Base-by-base conservation (phyloP, 1,284 basidiomycete genomes). In the Singerocomus rubriflavus region DNA sequence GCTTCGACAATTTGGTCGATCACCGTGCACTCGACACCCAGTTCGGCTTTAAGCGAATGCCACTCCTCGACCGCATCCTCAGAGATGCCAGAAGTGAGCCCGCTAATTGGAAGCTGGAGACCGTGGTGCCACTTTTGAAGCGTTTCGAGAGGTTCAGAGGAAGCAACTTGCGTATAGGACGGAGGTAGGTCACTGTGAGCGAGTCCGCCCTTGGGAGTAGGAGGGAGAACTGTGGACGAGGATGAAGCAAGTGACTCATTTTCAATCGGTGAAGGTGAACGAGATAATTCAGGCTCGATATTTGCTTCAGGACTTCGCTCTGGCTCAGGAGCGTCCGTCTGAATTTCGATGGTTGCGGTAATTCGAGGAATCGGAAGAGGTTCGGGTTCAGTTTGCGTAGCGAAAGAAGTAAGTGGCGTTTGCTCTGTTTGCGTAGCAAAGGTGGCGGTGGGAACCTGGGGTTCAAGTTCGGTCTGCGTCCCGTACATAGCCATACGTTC, bases 1-100 rank as follows among this genome's bases (percentile, higher is more conserved):
- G 64, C 72, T 60, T 69, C 75, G 29, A 69, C 79, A 52, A 91
- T 70, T 63, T 84, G 80, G 65, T 92, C 88, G 56, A 93, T 86
- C 33, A 88, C 83, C n/a, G 72, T 61, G 58, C 90, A 88, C 26
- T 85, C 82, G 35, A 91, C 75, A 11, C 88, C 88, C 2, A 91
- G 75, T 61, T 89, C 85, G 32, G 80, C 78, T 67, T 91, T 90
- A 51, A 93, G 72, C 7, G 82, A 77, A 53, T 79, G 79, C 85
- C 89, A 91, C 56, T 87, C 85, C 58, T 84, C 81, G 36, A 77
- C 63, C 4, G 78, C 72, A 31, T 86, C 85, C 46, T 80, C 74
- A 10, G 85, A 80, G 44, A 88, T 67, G 16, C 81, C 80, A 9
- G 75, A 73, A 4, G 73, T 62, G 21, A 82, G 58, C 6, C 77